Evolutionary conservation across 331 rosid genomes (phyloP).

Genomic region (Telfairia occidentalis): DNA sequence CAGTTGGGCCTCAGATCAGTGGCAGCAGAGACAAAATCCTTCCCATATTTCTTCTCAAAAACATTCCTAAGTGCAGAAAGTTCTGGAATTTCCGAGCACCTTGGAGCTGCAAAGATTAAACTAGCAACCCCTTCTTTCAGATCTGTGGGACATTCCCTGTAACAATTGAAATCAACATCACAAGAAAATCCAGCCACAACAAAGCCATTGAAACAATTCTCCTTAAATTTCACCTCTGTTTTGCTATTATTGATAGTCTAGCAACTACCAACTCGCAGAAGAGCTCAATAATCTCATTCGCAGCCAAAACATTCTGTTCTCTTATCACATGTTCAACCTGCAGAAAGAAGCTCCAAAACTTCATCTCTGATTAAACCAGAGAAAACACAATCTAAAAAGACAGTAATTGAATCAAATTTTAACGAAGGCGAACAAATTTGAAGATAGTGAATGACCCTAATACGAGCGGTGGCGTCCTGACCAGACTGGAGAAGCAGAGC

Average conservation of each 20-base stretch:
- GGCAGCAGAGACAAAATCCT: conserved; percentile 88
- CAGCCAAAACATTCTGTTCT: conserved; percentile 88
- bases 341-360: conserved; percentile 6
- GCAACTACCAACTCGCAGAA: conserved; percentile 78
- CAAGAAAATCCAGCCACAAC: not conserved
- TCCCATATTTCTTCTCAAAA: conserved; percentile 91
- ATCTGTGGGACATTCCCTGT: conserved; percentile 91
- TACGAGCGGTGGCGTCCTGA: conserved; percentile 94
- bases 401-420: not conserved
- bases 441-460: conserved; percentile 43
- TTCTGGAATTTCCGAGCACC: conserved; percentile 97
- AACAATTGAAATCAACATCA: conserved; percentile 12
- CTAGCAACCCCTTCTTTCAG: conserved; percentile 93
- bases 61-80: conserved; percentile 48
- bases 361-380: not conserved
- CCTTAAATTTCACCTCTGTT: conserved; percentile 50
- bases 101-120: conserved; percentile 75
- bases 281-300: conserved; percentile 85
- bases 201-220: too few species aligned
- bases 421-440: not conserved
- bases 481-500: conserved; percentile 84
- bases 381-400: not conserved
- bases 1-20: conserved; percentile 73
- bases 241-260: conserved; percentile 72
- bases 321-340: conserved; percentile 97